phyloP scores from a whole-genome alignment of 2,329 filamentous ascomycete species.

The Fusarium sp. region DNA sequence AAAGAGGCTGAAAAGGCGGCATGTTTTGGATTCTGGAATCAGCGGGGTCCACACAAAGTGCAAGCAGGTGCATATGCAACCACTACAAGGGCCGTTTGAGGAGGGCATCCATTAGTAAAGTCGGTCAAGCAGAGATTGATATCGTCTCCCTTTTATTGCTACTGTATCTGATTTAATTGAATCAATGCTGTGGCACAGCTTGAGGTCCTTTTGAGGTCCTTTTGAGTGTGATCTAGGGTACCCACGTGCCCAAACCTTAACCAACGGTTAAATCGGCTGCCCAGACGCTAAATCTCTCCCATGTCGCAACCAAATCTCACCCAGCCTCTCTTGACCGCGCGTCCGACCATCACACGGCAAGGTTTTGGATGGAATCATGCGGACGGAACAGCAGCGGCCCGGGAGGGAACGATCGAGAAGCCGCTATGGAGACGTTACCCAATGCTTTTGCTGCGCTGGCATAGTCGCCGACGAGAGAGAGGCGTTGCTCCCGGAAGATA shows the following conservation, averaged over 20 bases:
- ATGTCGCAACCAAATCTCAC: constrained; percentile 24
- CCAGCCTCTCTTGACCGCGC: constrained; percentile 32
- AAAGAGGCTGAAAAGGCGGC: not conserved
- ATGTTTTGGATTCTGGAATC: not conserved
- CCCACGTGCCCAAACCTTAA: constrained; percentile 7
- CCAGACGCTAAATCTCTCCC: not conserved
- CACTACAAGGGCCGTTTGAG: not conserved
- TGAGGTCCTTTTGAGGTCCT: not conserved
- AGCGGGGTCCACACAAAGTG: not conserved
- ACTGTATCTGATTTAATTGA: not conserved
- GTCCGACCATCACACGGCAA: constrained; percentile 13
- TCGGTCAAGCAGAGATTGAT: not conserved
- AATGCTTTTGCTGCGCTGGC: not conserved
- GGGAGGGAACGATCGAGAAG: not conserved
- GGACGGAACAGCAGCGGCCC: not conserved
- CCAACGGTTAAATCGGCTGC: not conserved
- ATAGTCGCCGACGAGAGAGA: not conserved
- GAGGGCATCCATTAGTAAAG: not conserved
- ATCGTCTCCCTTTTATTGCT: not conserved
- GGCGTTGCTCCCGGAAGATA: constrained; percentile 14
- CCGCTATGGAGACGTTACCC: not conserved
- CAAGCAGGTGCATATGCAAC: not conserved
- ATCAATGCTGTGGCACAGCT: not conserved
- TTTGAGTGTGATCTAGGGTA: not conserved
- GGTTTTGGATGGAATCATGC: not conserved